These are phyloP conservation scores for Actinomortierella ambigua DNA, from an alignment of 371 early-diverging fungal species.

Conservation along the genomic window DNA sequence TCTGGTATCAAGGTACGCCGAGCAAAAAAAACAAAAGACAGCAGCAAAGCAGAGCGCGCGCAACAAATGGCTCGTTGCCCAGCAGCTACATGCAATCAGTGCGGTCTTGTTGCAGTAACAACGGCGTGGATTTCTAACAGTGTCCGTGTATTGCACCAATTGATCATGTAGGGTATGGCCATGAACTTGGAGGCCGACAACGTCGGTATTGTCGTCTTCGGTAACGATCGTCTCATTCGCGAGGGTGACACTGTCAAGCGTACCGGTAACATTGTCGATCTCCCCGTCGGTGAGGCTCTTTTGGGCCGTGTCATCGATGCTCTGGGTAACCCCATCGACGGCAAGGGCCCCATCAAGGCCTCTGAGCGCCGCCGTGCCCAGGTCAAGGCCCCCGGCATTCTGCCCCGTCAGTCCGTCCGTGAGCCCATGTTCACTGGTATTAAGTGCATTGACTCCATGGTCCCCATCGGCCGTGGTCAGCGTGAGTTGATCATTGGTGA, in stretches of 20 bases:
- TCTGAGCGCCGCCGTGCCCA: conserved; percentile 86
- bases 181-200: conserved; percentile 97
- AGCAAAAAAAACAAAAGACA: neutral
- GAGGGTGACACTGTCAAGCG: conserved; percentile 98
- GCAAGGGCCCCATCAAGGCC: conserved; percentile 91
- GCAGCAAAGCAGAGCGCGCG: too few species aligned
- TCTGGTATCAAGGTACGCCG: conserved; percentile 86
- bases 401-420: conserved; percentile 95
- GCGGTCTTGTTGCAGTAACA: neutral
- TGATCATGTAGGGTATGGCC: conserved; percentile 85
- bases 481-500: conserved; percentile 99
- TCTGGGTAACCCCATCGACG: conserved; percentile 97
- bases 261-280: conserved; percentile 96
- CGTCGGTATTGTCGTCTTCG: conserved; percentile 98
- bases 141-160: neutral
- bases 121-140: neutral
- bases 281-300: conserved; percentile 89
- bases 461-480: conserved; percentile 98
- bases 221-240: conserved; percentile 97
- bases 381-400: conserved; percentile 98
- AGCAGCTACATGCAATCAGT: too few species aligned
- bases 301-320: conserved; percentile 97
- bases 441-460: conserved; percentile 98
- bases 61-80: too few species aligned
- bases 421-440: conserved; percentile 98